Evolutionary conservation across 208 protist species (phyloP).

Genomic region (Crithidia brevicula): DNA sequence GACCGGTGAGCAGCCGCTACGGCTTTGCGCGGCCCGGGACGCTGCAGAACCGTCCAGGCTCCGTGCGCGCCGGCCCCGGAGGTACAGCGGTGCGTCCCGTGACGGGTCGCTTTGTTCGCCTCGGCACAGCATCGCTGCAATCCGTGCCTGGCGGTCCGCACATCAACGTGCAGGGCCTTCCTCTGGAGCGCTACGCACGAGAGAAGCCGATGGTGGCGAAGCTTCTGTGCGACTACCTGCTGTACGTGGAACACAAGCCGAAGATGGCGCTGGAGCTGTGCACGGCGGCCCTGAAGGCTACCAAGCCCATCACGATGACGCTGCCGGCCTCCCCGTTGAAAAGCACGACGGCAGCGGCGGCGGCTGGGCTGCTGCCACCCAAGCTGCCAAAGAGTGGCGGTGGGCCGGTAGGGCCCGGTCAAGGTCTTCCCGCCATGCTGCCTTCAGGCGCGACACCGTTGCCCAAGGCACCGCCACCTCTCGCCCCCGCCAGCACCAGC

Average conservation of each 20-base stretch:
- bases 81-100: conserved; percentile 77
- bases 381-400: conserved; percentile 17
- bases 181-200: conserved; percentile 92
- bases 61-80: conserved; percentile 39
- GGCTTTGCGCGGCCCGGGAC: conserved; percentile 87
- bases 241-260: conserved; percentile 94
- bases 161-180: conserved; percentile 84
- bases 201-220: conserved; percentile 90
- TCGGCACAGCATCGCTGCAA: conserved; percentile 94
- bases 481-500: not conserved
- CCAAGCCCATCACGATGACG: conserved; percentile 8
- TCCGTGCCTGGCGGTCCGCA: conserved; percentile 76
- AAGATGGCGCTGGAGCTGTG: conserved; percentile 92
- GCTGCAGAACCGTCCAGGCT: conserved; percentile 47
- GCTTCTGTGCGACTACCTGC: conserved; percentile 94
- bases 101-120: conserved; percentile 90
- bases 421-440: conserved; percentile 15
- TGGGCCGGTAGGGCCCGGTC: conserved; percentile 2
- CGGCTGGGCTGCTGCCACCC: not conserved
- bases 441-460: conserved; percentile 9
- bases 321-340: not conserved
- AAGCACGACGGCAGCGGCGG: not conserved
- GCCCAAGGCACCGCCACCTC: not conserved
- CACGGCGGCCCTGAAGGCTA: conserved; percentile 45
- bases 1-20: conserved; percentile 77